phyloP scores from a whole-genome alignment of 495 filamentous ascomycete genomes.

The Geopyxis carbonaria region DNA sequence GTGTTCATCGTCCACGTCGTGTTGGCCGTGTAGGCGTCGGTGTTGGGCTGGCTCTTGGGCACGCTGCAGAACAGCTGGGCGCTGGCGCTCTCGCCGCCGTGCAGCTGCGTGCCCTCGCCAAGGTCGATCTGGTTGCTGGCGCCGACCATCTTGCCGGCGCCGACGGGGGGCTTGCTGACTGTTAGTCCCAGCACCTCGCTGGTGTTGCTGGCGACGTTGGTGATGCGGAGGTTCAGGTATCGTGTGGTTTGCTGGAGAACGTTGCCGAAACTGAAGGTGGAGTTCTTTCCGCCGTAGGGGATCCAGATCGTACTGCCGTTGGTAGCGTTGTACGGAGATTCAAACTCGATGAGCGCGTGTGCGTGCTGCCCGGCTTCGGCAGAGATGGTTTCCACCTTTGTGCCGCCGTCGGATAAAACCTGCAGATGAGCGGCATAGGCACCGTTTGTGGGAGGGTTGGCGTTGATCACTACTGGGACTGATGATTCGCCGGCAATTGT shows the following conservation, averaged over 20 bases:
- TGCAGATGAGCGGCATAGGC: conserved; percentile 30
- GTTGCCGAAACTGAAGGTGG: conserved; percentile 22
- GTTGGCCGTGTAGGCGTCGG: conserved; percentile 15
- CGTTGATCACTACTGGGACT: conserved; percentile 27
- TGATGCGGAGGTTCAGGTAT: conserved; percentile 18
- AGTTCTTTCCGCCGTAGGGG: too few species aligned
- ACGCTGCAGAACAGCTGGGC: conserved; percentile 27
- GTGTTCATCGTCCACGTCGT: conserved; percentile 27
- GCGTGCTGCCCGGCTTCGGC: conserved; percentile 28
- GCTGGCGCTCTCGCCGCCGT: conserved; percentile 20
- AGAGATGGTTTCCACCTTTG: conserved; percentile 27
- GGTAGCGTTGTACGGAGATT: too few species aligned
- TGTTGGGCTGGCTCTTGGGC: conserved; percentile 29
- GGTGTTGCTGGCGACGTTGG: conserved; percentile 5
- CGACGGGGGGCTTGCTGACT: conserved; percentile 34
- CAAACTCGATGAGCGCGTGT: conserved; percentile 32
- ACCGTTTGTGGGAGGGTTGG: conserved; percentile 28
- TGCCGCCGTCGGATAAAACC: conserved; percentile 30
- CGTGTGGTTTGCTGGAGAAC: conserved; percentile 27
- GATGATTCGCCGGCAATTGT: conserved; percentile 24
- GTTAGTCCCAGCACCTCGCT: conserved; percentile 30
- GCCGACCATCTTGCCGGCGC: conserved; percentile 27
- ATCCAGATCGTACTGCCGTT: too few species aligned
- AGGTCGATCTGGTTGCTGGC: conserved; percentile 26
- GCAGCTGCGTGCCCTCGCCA: conserved; percentile 27